Evolutionary conservation across 2,329 filamentous ascomycete genomes (phyloP), one percentile per base, ranked within the genome.

Genomic region (Pleomassaria siparia): DNA sequence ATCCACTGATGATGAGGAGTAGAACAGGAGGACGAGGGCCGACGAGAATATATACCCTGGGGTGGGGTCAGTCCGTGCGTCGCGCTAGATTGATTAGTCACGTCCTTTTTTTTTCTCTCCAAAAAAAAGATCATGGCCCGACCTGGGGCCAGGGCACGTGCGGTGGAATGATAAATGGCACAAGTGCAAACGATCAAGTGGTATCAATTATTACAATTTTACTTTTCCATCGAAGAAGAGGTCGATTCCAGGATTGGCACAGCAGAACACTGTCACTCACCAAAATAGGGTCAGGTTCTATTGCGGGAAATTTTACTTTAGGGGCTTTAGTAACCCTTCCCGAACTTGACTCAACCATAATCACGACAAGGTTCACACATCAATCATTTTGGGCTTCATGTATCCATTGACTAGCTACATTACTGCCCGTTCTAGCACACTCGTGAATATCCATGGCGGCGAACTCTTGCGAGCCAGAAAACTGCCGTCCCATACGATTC

Each of bases 1-100:
- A 37, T 22, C 50, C 50, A 63, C 67, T 71, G 67, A 71, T 71
- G 67, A 70, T 69, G 58, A 43, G 15, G 58, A 62, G 51, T 22
- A 15, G 36, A 44, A 47, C 51, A 55, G 59, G n/a, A n/a, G 56
- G 55, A 55, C 53, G 54, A 50, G 59, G 63, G 55, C 7, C n/a
- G 1, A 22, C 5, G 8, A 33, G 48, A 8, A 60, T 67, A 65
- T 67, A 61, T 61, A 35, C 3, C 4, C n/a, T 10, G 33, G 30
- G 9, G 47, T 29, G 53, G 50, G 24, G n/a, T n/a, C n/a, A n/a
- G n/a, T n/a, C 47, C 40, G 55, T 55, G 53, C 46, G 44, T 18
- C 6, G 20, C 16, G n/a, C 20, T 39, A n/a, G n/a, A n/a, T n/a
- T n/a, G n/a, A n/a, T n/a, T 24, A 39, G 36, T 39, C 36, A 39